A percentile compares a stretch with the other conserved stretches of the same genome.
These are phyloP conservation scores for Eruca vesicaria DNA, from an alignment of 441 rosid genomes.

Conservation along the genomic window DNA sequence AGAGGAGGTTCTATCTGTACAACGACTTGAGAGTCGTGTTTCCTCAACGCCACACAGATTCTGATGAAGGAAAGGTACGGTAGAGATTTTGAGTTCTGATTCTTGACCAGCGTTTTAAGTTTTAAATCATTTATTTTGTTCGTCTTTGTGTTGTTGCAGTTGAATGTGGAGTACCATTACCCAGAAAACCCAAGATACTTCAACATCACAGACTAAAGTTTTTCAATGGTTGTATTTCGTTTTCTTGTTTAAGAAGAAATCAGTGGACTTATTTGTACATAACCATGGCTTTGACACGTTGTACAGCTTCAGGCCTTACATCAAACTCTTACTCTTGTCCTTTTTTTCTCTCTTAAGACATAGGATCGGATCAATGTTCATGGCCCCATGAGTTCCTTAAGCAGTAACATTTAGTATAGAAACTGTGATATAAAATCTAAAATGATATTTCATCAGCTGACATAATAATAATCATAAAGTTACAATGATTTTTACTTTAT, in stretches of 20 bases:
- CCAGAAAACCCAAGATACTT: conserved; percentile 95
- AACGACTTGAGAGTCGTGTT: conserved; percentile 90
- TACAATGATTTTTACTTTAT: no score
- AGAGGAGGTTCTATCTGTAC: conserved; percentile 82
- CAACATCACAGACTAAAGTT: conserved; percentile 53
- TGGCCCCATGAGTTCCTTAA: not conserved
- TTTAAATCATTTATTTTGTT: not conserved
- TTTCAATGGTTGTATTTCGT: conserved; percentile 6
- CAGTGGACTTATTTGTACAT: conserved; percentile 21
- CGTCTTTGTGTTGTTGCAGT: conserved; percentile 50
- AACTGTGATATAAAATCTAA: no score
- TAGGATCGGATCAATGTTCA: not conserved
- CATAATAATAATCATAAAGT: no score
- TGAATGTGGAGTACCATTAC: conserved; percentile 85
- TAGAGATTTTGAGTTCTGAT: conserved; percentile 5
- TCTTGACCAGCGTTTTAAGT: not conserved
- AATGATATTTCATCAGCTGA: no score
- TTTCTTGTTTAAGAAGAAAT: conserved; percentile 11
- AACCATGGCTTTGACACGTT: conserved; percentile 21
- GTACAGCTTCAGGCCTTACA: conserved; percentile 15
- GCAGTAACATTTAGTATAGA: not conserved
- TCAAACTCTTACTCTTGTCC: not conserved
- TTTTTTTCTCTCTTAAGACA: not conserved
- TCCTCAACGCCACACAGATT: conserved; percentile 95
- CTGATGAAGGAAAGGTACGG: conserved; percentile 96